phyloP scores from a whole-genome alignment of 139 green algal genomes.

The Micromonas commoda region DNA sequence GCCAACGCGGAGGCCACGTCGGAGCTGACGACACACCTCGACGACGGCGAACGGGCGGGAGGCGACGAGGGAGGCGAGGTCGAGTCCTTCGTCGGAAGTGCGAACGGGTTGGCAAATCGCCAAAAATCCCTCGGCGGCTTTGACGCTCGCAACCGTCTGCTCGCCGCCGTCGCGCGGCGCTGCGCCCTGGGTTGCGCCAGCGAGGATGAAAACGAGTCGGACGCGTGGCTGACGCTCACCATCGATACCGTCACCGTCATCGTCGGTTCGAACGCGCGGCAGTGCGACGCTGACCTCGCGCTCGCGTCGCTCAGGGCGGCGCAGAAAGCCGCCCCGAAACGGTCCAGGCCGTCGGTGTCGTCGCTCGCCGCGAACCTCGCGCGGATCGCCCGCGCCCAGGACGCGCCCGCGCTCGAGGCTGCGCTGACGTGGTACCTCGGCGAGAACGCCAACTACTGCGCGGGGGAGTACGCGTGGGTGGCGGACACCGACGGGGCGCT shows the following conservation, averaged over 20 bases:
- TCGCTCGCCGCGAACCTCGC: neutral
- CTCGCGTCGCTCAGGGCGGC: neutral
- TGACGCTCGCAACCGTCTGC: neutral
- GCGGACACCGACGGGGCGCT: conserved; percentile 13
- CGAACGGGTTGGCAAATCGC: no score
- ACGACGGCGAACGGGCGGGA: neutral
- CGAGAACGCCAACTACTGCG: conserved; percentile 41
- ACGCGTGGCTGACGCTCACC: neutral
- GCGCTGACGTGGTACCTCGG: conserved; percentile 34
- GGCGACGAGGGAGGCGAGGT: neutral
- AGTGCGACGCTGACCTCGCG: neutral
- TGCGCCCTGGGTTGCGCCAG: no score
- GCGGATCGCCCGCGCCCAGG: neutral
- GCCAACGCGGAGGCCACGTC: no score
- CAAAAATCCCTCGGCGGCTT: no score
- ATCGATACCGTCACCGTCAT: neutral
- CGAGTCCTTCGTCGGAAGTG: no score
- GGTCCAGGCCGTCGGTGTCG: neutral
- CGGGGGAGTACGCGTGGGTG: conserved; percentile 39
- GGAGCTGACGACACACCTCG: no score
- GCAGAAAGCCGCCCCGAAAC: neutral
- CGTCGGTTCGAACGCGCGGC: neutral
- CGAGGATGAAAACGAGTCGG: neutral
- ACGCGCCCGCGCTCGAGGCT: neutral
- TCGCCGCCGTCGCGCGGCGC: neutral